phyloP scores from a whole-genome alignment of 805 yeast species.

The Candida golubevii region DNA sequence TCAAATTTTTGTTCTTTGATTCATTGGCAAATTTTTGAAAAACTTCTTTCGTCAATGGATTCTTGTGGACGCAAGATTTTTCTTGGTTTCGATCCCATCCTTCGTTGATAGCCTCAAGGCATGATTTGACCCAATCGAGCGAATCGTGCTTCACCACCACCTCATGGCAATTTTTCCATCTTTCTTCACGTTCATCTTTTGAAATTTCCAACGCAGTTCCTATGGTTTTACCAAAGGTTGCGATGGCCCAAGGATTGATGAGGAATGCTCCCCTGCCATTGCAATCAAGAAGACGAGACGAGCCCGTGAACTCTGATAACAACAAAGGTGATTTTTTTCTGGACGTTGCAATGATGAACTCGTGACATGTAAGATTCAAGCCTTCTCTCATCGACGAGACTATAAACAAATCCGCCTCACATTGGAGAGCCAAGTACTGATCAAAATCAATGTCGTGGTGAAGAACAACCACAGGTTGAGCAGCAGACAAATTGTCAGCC shows the following conservation, averaged over 20 bases:
- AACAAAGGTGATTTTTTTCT: slow-evolving; percentile 76
- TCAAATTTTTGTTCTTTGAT: slow-evolving; percentile 38
- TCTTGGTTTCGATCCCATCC: slow-evolving; percentile 34
- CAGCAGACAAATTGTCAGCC: slow-evolving; percentile 63
- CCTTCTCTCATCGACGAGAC: slow-evolving; percentile 95
- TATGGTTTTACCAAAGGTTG: slow-evolving; percentile 60
- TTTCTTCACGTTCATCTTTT: slow-evolving; percentile 47
- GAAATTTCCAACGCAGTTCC: slow-evolving; percentile 63
- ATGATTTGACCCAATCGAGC: slow-evolving; percentile 62
- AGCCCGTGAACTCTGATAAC: slow-evolving; percentile 91
- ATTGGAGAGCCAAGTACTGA: slow-evolving; percentile 80
- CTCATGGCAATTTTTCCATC: slow-evolving; percentile 62
- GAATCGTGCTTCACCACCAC: slow-evolving; percentile 67
- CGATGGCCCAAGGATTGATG: slow-evolving; percentile 89
- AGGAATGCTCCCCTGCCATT: slow-evolving; percentile 59
- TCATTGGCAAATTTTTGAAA: slow-evolving; percentile 31
- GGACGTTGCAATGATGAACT: slow-evolving; percentile 72
- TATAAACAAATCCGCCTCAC: slow-evolving; percentile 83
- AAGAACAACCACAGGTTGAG: slow-evolving; percentile 80
- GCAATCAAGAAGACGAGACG: slow-evolving; percentile 67
- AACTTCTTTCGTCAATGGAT: slow-evolving; percentile 28
- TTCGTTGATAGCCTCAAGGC: slow-evolving; percentile 49
- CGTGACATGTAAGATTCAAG: slow-evolving; percentile 94
- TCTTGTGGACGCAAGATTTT: slow-evolving; percentile 21
- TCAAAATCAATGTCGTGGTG: slow-evolving; percentile 86